phyloP scores from a whole-genome alignment of 257 asterid genomes.

The Parsonsia alboflavescens region DNA sequence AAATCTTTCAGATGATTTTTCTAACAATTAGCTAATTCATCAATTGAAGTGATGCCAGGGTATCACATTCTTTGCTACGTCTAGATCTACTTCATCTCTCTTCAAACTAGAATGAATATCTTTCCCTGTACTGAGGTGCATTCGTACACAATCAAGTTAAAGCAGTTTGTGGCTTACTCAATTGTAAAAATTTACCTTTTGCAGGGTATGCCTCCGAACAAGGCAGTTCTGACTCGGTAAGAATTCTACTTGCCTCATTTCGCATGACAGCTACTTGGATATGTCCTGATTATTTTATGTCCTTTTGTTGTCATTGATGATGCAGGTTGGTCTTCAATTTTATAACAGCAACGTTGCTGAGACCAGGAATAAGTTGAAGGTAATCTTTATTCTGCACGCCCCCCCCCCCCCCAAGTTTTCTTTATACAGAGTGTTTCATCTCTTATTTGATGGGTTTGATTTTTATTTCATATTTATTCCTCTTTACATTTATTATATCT shows the following conservation, averaged over 20 bases:
- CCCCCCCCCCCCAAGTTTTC: background rate
- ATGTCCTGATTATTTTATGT: background rate
- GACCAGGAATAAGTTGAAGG: constrained; percentile 43
- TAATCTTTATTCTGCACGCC: constrained; percentile 15
- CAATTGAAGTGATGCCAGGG: background rate
- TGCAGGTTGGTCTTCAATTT: constrained; percentile 40
- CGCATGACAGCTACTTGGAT: background rate
- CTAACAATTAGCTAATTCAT: background rate
- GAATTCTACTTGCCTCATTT: constrained; percentile 26
- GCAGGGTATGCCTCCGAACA: constrained; percentile 63
- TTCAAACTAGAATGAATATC: background rate
- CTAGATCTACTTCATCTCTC: constrained; percentile 9
- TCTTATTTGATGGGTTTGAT: background rate
- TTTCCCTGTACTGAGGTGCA: background rate
- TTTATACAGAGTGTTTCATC: background rate
- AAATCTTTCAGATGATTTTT: background rate
- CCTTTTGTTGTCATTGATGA: constrained; percentile 10
- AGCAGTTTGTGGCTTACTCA: background rate
- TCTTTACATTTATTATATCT: background rate
- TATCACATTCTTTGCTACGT: background rate
- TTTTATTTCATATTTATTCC: background rate
- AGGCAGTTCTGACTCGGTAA: constrained; percentile 56
- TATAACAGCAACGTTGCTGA: constrained; percentile 35
- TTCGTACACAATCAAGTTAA: background rate
- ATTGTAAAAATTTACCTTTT: constrained; percentile 11